Evolutionary conservation across 2,329 filamentous ascomycete genomes (phyloP).

Genomic region (Bretziella fagacearum): DNA sequence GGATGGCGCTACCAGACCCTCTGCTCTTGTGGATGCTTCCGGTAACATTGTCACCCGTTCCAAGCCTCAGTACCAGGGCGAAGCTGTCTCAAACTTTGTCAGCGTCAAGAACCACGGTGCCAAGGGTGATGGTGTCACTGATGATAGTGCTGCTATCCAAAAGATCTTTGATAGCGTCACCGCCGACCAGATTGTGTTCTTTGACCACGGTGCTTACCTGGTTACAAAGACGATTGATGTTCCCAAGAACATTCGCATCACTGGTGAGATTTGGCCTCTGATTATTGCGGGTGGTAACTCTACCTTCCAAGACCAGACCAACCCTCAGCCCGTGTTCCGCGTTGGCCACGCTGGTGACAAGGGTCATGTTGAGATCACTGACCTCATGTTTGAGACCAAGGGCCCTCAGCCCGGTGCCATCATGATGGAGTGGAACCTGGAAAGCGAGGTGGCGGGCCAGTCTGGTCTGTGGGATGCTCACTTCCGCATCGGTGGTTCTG

Average conservation of each 20-base stretch:
- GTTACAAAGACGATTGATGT: conserved; percentile 53
- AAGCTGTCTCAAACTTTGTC: conserved; percentile 53
- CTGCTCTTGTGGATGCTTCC: conserved; percentile 40
- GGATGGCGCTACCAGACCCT: conserved; percentile 41
- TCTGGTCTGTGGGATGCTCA: conserved; percentile 92
- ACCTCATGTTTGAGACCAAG: conserved; percentile 69
- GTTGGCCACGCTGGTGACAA: conserved; percentile 61
- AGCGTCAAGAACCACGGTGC: conserved; percentile 71
- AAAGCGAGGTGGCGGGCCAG: conserved; percentile 46
- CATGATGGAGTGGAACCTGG: conserved; percentile 81
- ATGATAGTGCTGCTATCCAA: conserved; percentile 78
- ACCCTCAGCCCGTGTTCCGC: conserved; percentile 73
- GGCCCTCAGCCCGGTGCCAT: conserved; percentile 76
- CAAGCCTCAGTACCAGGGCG: conserved; percentile 71
- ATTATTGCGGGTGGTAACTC: conserved; percentile 63
- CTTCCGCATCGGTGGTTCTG: conserved; percentile 74
- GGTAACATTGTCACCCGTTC: conserved; percentile 65
- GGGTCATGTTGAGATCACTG: conserved; percentile 72
- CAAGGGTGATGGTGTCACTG: conserved; percentile 70
- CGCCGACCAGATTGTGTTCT: conserved; percentile 50
- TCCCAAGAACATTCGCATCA: conserved; percentile 68
- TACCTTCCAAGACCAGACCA: conserved; percentile 54
- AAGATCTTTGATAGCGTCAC: conserved; percentile 52
- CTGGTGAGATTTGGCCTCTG: conserved; percentile 79
- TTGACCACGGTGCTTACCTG: conserved; percentile 59